These are phyloP conservation scores for Biscogniauxia sp. DNA, from an alignment of 2,329 filamentous ascomycete species.

Conservation along the genomic window DNA sequence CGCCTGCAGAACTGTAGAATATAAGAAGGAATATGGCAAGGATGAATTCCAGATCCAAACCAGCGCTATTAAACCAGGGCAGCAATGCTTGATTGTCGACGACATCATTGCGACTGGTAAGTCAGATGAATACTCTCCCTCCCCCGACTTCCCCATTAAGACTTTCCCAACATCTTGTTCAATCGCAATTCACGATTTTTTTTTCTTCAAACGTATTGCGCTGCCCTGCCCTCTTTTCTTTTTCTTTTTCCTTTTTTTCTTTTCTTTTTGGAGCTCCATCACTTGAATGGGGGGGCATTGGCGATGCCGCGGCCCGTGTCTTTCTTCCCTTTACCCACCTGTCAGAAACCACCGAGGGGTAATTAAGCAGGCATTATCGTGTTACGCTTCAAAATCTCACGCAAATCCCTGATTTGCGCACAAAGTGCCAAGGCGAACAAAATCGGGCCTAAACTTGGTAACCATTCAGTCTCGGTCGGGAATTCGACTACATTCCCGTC, in stretches of 20 bases:
- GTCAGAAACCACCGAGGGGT: not conserved
- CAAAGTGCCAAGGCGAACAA: not conserved
- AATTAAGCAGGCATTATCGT: not conserved
- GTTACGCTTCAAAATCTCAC: not conserved
- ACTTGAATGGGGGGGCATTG: not conserved
- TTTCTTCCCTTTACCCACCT: not conserved
- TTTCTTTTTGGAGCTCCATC: too few species aligned
- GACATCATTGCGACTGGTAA: constrained; percentile 98
- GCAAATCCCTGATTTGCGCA: not conserved
- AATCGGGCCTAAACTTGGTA: not conserved
- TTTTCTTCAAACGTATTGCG: too few species aligned
- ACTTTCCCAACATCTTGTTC: not conserved
- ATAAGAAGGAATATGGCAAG: constrained; percentile 92
- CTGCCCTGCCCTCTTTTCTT: too few species aligned
- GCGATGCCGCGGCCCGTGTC: not conserved
- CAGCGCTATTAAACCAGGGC: constrained; percentile 77
- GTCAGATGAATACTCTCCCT: constrained; percentile 32
- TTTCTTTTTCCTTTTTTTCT: too few species aligned
- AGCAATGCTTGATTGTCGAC: constrained; percentile 91
- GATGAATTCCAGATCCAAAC: constrained; percentile 96
- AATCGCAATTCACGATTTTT: not conserved
- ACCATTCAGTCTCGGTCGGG: not conserved
- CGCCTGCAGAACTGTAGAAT: constrained; percentile 78
- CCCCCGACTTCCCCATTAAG: constrained; percentile 2
- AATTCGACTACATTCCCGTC: not conserved